Percentiles rank a stretch among this genome's conserved stretches.
These are phyloP conservation scores for Cicer cuneatum DNA, from an alignment of 306 rosid genomes.

Conservation along the genomic window DNA sequence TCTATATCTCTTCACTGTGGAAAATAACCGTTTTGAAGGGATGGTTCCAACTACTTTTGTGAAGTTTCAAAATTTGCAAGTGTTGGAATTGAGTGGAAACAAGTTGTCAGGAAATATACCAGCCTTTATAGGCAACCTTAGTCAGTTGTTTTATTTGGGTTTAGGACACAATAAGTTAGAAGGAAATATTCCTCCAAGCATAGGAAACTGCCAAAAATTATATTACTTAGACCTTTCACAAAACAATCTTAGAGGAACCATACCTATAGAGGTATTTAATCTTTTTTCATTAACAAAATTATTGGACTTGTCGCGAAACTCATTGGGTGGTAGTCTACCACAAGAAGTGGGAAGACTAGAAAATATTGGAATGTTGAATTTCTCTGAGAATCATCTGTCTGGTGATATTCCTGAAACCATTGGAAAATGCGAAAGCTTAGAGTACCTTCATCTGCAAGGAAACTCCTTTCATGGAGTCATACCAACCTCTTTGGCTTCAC, in stretches of 20 bases:
- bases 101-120: constrained; percentile 42
- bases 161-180: constrained; percentile 34
- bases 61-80: constrained; percentile 32
- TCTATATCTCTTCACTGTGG: background rate
- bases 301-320: constrained; percentile 50
- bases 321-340: constrained; percentile 41
- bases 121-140: constrained; percentile 45
- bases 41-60: constrained; percentile 42
- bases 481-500: constrained; percentile 45
- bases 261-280: constrained; percentile 42
- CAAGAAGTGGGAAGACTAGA: constrained; percentile 40
- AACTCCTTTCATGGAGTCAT: constrained; percentile 48
- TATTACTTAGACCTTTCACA: background rate
- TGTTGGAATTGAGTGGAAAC: background rate
- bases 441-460: constrained; percentile 39
- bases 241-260: constrained; percentile 45
- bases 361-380: background rate
- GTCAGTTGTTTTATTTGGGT: constrained; percentile 1
- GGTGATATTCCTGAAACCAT: constrained; percentile 51
- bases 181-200: constrained; percentile 48
- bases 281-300: constrained; percentile 24
- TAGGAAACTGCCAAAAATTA: constrained; percentile 38
- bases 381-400: constrained; percentile 47
- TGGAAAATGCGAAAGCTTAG: constrained; percentile 45
- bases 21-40: background rate